These are phyloP conservation scores for Nicotiana knightiana DNA, from an alignment of 257 asterid genomes.

Conservation along the genomic window DNA sequence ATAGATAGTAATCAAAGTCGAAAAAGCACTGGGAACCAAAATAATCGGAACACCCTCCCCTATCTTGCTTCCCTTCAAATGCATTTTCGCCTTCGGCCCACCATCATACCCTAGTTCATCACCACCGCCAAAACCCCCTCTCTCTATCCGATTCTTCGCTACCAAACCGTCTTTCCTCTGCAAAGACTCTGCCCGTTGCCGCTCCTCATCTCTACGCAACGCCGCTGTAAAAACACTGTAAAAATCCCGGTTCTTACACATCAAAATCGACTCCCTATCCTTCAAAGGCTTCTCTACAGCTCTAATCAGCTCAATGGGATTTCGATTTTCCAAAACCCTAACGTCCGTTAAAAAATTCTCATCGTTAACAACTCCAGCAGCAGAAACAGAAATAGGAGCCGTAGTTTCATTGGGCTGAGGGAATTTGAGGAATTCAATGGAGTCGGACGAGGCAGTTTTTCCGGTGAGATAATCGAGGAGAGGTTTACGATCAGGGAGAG, in stretches of 20 bases:
- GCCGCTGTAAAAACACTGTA: conserved; percentile 64
- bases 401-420: not conserved
- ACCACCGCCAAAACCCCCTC: conserved; percentile 34
- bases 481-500: conserved; percentile 83
- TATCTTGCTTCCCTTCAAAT: conserved; percentile 50
- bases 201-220: conserved; percentile 74
- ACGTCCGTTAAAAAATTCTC: not conserved
- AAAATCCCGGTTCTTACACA: conserved; percentile 69
- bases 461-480: conserved; percentile 91
- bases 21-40: conserved; percentile 87
- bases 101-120: conserved; percentile 53
- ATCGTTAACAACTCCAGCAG: conserved; percentile 19
- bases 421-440: conserved; percentile 38
- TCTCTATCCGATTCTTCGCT: conserved; percentile 82
- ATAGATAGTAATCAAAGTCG: conserved; percentile 85
- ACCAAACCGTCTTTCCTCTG: conserved; percentile 91
- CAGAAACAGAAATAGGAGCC: not conserved
- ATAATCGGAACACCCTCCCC: conserved; percentile 98
- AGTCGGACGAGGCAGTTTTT: conserved; percentile 55
- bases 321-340: conserved; percentile 18
- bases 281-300: conserved; percentile 69
- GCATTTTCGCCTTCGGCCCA: conserved; percentile 58
- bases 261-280: conserved; percentile 70
- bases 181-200: conserved; percentile 59
- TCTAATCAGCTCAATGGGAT: conserved; percentile 49